phyloP scores from a whole-genome alignment of 768 basidiomycete genomes.

The Daedaleopsis nitida region DNA sequence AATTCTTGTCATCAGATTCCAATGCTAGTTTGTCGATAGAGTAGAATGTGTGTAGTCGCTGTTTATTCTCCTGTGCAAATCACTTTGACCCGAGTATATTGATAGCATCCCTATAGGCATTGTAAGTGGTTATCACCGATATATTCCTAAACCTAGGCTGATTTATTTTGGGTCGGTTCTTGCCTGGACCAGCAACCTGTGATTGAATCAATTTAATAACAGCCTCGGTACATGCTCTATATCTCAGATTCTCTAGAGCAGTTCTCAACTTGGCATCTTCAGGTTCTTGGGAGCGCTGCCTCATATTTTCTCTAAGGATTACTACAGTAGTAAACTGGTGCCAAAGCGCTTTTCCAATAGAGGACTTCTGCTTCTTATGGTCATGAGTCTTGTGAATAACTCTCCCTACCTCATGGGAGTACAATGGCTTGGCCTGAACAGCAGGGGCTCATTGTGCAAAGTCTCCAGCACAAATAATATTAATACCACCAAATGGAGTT shows the following conservation, averaged over 20 bases:
- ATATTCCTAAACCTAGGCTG: slow-evolving; percentile 33
- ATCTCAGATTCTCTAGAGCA: slow-evolving; percentile 21
- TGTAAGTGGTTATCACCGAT: slow-evolving; percentile 41
- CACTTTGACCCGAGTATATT: slow-evolving; percentile 33
- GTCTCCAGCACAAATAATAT: slow-evolving; percentile 47
- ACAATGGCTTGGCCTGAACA: too few relatives aligned
- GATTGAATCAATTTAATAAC: too few relatives aligned
- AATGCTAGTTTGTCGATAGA: too few relatives aligned
- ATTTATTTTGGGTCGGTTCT: slow-evolving; percentile 10
- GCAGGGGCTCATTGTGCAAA: slow-evolving; percentile 28
- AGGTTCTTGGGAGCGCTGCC: slow-evolving; percentile 15
- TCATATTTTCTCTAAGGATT: slow-evolving; percentile 16
- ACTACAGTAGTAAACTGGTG: slow-evolving; percentile 21
- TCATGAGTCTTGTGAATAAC: too few relatives aligned
- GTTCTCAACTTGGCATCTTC: slow-evolving; percentile 32
- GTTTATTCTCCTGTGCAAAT: slow-evolving; percentile 37
- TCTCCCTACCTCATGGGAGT: too few relatives aligned
- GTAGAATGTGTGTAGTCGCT: slow-evolving; percentile 17
- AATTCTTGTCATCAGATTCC: too few relatives aligned
- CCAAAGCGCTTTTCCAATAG: slow-evolving; percentile 23
- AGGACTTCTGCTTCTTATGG: neutral
- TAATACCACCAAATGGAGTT: slow-evolving; percentile 38
- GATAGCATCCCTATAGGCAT: slow-evolving; percentile 39
- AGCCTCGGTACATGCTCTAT: too few relatives aligned
- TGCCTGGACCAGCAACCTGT: slow-evolving; percentile 1